Evolutionary conservation across 805 yeast species (phyloP).

Genomic region (Starmerella sirachaensis): DNA sequence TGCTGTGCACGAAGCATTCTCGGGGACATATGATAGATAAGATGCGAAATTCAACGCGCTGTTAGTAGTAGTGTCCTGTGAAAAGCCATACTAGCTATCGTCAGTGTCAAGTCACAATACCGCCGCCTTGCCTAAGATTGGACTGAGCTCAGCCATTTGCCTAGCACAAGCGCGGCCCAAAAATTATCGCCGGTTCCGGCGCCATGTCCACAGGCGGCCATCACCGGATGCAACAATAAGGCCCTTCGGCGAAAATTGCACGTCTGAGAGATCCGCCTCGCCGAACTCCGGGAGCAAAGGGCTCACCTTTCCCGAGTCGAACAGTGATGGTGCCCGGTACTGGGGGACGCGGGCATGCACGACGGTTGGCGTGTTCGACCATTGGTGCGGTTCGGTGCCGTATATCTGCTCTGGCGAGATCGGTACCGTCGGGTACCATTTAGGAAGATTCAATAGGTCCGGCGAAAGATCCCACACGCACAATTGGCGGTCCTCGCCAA

Average conservation of each 20-base stretch:
- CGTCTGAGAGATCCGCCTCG: conserved; percentile 24
- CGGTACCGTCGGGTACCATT: conserved; percentile 4
- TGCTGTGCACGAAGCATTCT: no score
- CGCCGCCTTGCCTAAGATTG: no score
- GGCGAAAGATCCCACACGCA: conserved; percentile 46
- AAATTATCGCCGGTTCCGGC: no score
- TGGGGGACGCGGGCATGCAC: conserved; percentile 25
- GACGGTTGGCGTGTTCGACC: conserved; percentile 1
- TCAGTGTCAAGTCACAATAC: no score
- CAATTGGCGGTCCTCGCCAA: conserved; percentile 45
- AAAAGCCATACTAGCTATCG: no score
- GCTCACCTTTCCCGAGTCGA: conserved; percentile 23
- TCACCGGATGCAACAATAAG: conserved; percentile 25
- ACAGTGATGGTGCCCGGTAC: conserved; percentile 20
- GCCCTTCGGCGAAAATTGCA: conserved; percentile 20
- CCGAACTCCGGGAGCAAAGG: conserved; percentile 23
- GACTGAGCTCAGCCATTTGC: no score
- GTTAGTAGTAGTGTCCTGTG: no score
- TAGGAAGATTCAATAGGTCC: conserved; percentile 26
- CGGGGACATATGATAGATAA: no score
- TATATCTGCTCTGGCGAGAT: conserved; percentile 1
- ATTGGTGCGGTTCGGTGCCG: conserved; percentile 9
- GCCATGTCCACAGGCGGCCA: conserved; percentile 29
- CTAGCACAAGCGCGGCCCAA: no score
- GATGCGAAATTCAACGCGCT: no score